Evolutionary conservation across 192 early-diverging fungal species (phyloP), one percentile per base, ranked within the genome.

Genomic region (Dissophora ornata): DNA sequence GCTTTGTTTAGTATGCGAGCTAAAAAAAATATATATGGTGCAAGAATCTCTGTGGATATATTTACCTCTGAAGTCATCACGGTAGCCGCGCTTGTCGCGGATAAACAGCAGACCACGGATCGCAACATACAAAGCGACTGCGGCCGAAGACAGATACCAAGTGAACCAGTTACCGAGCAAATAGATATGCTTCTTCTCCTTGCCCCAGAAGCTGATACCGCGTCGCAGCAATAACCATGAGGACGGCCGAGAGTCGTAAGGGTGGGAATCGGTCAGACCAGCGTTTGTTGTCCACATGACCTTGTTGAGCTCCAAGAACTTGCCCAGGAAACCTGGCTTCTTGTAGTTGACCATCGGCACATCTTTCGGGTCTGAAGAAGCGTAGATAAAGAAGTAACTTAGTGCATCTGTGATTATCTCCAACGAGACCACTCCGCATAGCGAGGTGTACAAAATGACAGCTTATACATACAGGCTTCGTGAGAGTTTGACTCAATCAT

Each of bases 231-330:
- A 86, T 15, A 93, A 90, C 97, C 97, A 99, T 21, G 90, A 82
- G 42, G 86, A 84, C 6, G 97, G 96, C 3, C 90, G 84, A 48
- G 97, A 97, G 42, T 96, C 93, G 79, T 96, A 99, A 32, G 97
- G 95, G 73, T 98, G 97, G 13, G 91, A 82, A 33, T 90, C 93
- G 19, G 93, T 95, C 34, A 98, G 81, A 10, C 89, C 94, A 47
- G 90, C 86, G 79, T 98, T 97, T 67, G 93, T 89, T 8, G 75
- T 86, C 83, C 93, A 89, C 97, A 99, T 99, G 25, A 93, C 86
- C 26, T 82, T 77, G 41, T 96, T 94, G 18, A 96, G 80, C 74
- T 98, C 94, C n/a, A 92, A 49, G 29, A 97, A 96, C 82, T 98
- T 99, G 25, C 74, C 78, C 28, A 94, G 71, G 62, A 99, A 96